Base-by-base conservation (phyloP, 305 asterid species). In the Plantago lanceolata region DNA sequence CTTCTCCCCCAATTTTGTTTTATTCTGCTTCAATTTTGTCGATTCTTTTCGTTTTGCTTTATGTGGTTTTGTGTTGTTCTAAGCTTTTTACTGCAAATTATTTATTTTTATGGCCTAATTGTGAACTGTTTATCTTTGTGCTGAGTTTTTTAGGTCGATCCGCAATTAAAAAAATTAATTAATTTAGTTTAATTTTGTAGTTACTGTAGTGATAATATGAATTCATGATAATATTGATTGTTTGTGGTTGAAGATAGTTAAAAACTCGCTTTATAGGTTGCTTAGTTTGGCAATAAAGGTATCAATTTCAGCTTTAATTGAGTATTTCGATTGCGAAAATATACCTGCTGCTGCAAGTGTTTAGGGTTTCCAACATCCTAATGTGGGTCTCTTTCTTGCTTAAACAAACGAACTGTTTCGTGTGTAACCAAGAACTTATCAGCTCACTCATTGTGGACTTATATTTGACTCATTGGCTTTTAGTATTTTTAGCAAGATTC, bases 271-370 rank as follows among this genome's bases (percentile, higher is more conserved):
- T 75, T 63, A 71, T 72, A 54, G 66, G 71, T 77, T 80, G 82
- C 85, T 80, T 80, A 67, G 58, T 44, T 72, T 58, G 67, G 73
- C 26, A 65, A 65, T 29, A 69, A 80, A 80, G 68, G 73, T 65
- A 68, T 70, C n/a, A 6, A 24, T 54, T 60, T 67, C 70, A 70
- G 68, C 60, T 35, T 35, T 35, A 6, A 35, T 35, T 8, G 11
- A 35, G 43, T 7, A 35, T 11, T 35, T 35, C 12, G 43, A 35
- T 35, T 35, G 1, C 11, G 43, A 35, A 35, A 35, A 35, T 35
- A 6, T 35, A 35, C 43, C 20, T 68, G n/a, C n/a, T n/a, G n/a
- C n/a, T n/a, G 35, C 21, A 55, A 59, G 63, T 47, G 40, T 56
- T 9, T 33, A 7, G 18, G 45, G 29, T 47, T 33, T 50, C 37